Evolutionary conservation across 2,329 filamentous ascomycete species (phyloP).

Genomic region (Hypoxylon sp.): DNA sequence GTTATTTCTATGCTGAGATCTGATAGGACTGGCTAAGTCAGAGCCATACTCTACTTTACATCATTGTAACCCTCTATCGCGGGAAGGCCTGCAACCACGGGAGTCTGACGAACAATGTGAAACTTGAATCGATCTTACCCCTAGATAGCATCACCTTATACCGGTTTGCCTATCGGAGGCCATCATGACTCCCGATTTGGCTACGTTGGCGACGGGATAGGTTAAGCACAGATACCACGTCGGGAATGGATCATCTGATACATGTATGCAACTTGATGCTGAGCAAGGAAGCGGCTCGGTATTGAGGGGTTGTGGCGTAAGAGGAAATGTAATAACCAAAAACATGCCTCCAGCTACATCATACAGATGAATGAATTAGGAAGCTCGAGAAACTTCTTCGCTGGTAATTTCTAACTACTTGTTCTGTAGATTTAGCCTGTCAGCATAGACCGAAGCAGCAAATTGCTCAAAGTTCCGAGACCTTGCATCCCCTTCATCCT

Average conservation of each 20-base stretch:
- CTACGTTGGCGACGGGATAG: slow-evolving; percentile 5
- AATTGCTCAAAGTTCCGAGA: slow-evolving; percentile 29
- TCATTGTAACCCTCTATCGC: slow-evolving; percentile 35
- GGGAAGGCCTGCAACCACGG: slow-evolving; percentile 31
- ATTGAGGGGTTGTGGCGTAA: background rate
- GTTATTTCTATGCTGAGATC: background rate
- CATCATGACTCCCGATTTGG: slow-evolving; percentile 1
- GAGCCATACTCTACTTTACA: slow-evolving; percentile 28
- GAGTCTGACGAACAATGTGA: slow-evolving; percentile 41
- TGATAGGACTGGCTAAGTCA: slow-evolving; percentile 10
- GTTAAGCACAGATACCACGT: slow-evolving; percentile 18
- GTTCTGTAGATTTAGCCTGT: slow-evolving; percentile 25
- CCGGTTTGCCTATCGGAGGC: slow-evolving; percentile 22
- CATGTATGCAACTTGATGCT: slow-evolving; percentile 18
- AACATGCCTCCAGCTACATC: background rate
- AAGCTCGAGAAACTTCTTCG: slow-evolving; percentile 19
- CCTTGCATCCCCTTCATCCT: slow-evolving; percentile 37
- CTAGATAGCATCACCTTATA: slow-evolving; percentile 35
- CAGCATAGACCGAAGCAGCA: slow-evolving; percentile 18
- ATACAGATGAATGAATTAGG: slow-evolving; percentile 7
- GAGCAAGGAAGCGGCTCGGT: slow-evolving; percentile 8
- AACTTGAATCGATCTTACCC: slow-evolving; percentile 40
- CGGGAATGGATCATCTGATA: slow-evolving; percentile 17
- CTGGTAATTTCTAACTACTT: slow-evolving; percentile 15
- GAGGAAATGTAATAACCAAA: slow-evolving; percentile 10